Evolutionary conservation across 225 moss, liverwort and hornwort species (phyloP).

Genomic region (Physcomitrium patens): DNA sequence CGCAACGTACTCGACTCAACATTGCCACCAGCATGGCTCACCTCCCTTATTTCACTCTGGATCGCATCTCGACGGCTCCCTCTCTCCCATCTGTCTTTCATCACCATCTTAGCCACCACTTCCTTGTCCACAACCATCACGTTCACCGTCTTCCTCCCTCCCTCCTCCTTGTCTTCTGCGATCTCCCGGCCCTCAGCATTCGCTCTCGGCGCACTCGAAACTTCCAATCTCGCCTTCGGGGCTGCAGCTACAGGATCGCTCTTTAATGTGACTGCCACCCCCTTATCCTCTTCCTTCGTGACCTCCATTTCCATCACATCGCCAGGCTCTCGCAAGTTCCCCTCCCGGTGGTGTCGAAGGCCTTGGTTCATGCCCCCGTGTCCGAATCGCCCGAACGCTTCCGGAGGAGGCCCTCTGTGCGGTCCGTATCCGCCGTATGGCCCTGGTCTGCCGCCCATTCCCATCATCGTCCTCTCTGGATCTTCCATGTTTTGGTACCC

Average conservation of each 20-base stretch:
- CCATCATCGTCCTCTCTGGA: conserved; percentile 84
- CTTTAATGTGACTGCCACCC: conserved; percentile 39
- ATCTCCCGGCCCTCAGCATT: conserved; percentile 24
- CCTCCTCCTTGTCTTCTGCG: conserved; percentile 43
- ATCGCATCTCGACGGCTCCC: conserved; percentile 47
- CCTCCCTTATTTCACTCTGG: conserved; percentile 42
- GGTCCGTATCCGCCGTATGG: conserved; percentile 68
- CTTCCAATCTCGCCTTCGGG: conserved; percentile 40
- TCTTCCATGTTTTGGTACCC: conserved; percentile 84
- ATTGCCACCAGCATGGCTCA: conserved; percentile 41
- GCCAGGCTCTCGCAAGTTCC: conserved; percentile 62
- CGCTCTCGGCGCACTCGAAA: conserved; percentile 25
- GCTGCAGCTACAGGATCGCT: conserved; percentile 28
- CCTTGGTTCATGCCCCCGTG: conserved; percentile 78
- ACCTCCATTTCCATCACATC: conserved; percentile 57
- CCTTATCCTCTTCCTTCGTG: conserved; percentile 38
- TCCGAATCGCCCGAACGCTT: conserved; percentile 69
- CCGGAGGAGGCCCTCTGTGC: conserved; percentile 83
- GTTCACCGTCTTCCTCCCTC: conserved; percentile 33
- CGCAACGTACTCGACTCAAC: conserved; percentile 25
- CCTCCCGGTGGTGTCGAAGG: conserved; percentile 58
- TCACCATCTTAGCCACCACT: conserved; percentile 47
- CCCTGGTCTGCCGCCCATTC: conserved; percentile 58
- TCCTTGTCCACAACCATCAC: conserved; percentile 50
- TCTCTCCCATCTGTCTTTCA: conserved; percentile 61